Evolutionary conservation across 805 yeast genomes (phyloP), one percentile per base, ranked within the genome.

Genomic region (Komagataella populi): DNA sequence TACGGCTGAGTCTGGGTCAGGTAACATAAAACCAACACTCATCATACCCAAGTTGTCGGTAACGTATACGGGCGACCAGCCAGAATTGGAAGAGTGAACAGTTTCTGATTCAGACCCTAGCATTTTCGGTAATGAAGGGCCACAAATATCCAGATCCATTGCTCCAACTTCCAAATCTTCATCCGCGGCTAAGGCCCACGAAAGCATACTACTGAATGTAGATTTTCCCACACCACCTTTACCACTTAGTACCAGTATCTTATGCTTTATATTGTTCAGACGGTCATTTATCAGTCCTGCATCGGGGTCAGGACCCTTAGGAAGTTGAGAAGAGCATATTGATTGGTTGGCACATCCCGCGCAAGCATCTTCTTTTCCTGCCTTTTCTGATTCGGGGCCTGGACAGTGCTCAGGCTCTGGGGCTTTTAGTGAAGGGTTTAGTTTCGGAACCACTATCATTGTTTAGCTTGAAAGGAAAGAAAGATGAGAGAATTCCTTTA

Each of bases 391-490:
- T 62, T 91, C 96, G 1, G 98, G 96, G 1, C 99, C 99, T 0
- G 99, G 99, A 70, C 99, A 93, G 66, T 93, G 98, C 62, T 89
- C 97, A 1, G 99, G 98, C 60, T 84, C 95, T 0, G 93, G 89
- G 0, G 82, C 87, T 51, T 72, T 70, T 23, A 77, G 56, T 46
- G 59, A 51, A 23, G 56, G 52, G 47, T 53, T 49, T 36, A 45
- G 45, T 20, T 30, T 47, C 39, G 36, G 50, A 18, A 18, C 44
- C 43, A 48, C 22, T 22, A 45, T 45, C 47, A 45, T 44, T 22
- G 17, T 45, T 17, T 45, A 30, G 39, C 14, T 30, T 14, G 14
- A 30, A 30, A 30, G 39, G 39, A 30, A 30, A 14, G 14, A 30
- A 30, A 4, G 5, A 10, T 30, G 39, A 30, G 10, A 30, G 39